Base-by-base conservation (phyloP, 2,329 filamentous ascomycete species). In the Arthrobotrys iridis region DNA sequence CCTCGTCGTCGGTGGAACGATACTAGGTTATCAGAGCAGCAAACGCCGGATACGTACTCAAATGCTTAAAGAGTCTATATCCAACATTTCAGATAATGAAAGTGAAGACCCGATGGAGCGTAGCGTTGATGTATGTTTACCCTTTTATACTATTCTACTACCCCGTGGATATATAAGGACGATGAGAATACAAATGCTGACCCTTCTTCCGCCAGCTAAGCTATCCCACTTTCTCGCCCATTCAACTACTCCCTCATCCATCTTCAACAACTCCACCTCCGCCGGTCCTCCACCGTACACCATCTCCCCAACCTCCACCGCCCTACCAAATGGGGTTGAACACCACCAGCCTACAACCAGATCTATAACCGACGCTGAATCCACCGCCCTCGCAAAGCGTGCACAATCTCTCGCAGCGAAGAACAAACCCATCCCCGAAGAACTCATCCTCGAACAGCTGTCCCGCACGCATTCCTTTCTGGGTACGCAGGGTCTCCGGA, bases 391-490 rank as follows among this genome's bases (percentile, higher is more conserved):
- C 46, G 88, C 88, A 41, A 84, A 85, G 64, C 83, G 87, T 79
- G 88, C 88, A 40, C 85, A 88, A 76, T 48, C 55, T 52, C 70
- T 76, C 41, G 71, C 50, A 15, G 48, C 72, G 1, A 48, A 52
- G 7, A 50, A 65, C 26, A 63, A 66, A 75, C 72, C 40, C n/a
- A 67, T 71, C 45, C 59, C 41, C 65, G n/a, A 77, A 89, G 93
- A 95, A 79, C 87, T 99, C 45, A 94, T 98, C 68, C 87, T 96
- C 50, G 95, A 99, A 83, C 95, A 99, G 82, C 87, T 99, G 10
- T 93, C 94, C 1, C 90, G 95, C 57, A 98, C 97, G 81, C 88
- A 92, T 63, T 93, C 95, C 28, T 99, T 99, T 81, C 88, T 99
- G 8, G 92, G 88, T 11, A 89, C 94, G 28, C 89, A 89, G 5